phyloP scores from a whole-genome alignment of 2,329 filamentous ascomycete species.

The Trichoderma gracile region DNA sequence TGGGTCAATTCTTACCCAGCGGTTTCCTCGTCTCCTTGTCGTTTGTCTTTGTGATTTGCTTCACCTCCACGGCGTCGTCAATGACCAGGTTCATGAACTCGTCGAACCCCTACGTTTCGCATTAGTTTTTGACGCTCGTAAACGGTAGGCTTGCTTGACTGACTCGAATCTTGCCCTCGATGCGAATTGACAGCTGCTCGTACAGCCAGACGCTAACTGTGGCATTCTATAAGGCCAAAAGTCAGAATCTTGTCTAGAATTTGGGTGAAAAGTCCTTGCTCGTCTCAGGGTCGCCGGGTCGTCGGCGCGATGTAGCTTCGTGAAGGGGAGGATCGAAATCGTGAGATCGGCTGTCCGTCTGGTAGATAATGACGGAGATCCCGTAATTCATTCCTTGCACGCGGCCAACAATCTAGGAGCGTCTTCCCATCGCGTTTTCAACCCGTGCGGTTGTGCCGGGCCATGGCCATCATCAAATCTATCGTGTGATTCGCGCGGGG shows the following conservation, averaged over 20 bases:
- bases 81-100: conserved; percentile 99
- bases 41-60: conserved; percentile 77
- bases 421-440: not conserved
- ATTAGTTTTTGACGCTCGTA: not conserved
- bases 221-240: conserved; percentile 58
- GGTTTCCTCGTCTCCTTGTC: conserved; percentile 73
- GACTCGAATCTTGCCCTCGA: conserved; percentile 95
- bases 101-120: conserved; percentile 76
- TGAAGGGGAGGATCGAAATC: not conserved
- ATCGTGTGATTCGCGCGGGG: not conserved
- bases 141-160: conserved; percentile 36
- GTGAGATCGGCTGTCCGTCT: not conserved
- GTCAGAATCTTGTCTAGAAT: conserved; percentile 2
- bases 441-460: not conserved
- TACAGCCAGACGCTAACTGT: conserved; percentile 96
- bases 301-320: too few relatives aligned
- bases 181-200: conserved; percentile 89
- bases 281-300: not conserved
- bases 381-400: too few relatives aligned
- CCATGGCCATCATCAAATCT: not conserved
- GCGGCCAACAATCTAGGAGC: too few relatives aligned
- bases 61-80: conserved; percentile 93
- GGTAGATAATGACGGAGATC: too few relatives aligned
- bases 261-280: not conserved
- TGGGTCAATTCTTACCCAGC: conserved; percentile 60